Base-by-base conservation (phyloP, 2,329 filamentous ascomycete genomes). In the Phialocephala sp. region DNA sequence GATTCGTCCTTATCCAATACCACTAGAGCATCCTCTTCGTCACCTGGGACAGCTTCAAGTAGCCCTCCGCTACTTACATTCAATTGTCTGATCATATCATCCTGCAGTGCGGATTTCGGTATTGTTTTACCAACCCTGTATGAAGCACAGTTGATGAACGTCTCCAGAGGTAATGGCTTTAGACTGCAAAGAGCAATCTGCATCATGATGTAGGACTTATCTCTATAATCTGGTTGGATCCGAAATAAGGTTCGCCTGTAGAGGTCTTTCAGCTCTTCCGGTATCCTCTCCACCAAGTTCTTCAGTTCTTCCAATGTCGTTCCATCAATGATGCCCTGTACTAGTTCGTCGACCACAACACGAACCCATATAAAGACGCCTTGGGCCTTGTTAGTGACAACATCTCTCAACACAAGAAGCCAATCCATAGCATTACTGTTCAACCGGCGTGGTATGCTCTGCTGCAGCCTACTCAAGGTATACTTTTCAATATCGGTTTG, bases 131-230 rank as follows among this genome's bases (percentile, higher is more conserved):
- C 27, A 32, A 32, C 6, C 27, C 27, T 32, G 3, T 58, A 4
- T 18, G 58, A 60, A 8, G 58, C 55, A 37, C n/a, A 20, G 12
- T 55, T 63, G 27, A 68, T 50, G 22, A 73, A 66, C 2, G 32
- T 52, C 14, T 58, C 11, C 12, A 71, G 22, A 0, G 62, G 52
- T 2, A 73, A 60, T 9, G 64, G 66, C 12, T 36, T 54, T 4
- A 69, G 20, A 39, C 50, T 65, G 39, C 68, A 68, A 4, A 69
- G 15, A 36, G 59, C 57, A 18, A 69, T 71, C 37, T 71, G 66
- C 15, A 72, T 65, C 68, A 73, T 71, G 9, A 73, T 56, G 50
- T 68, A 62, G 18, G 70, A 50, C 43, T 72, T 68, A n/a, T 62
- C n/a, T 2, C 57, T 8, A 50, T 72, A 66, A n/a, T 59, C 54